Conservation (phyloP, 345 rosid species). For the Salix suchowensis region DNA sequence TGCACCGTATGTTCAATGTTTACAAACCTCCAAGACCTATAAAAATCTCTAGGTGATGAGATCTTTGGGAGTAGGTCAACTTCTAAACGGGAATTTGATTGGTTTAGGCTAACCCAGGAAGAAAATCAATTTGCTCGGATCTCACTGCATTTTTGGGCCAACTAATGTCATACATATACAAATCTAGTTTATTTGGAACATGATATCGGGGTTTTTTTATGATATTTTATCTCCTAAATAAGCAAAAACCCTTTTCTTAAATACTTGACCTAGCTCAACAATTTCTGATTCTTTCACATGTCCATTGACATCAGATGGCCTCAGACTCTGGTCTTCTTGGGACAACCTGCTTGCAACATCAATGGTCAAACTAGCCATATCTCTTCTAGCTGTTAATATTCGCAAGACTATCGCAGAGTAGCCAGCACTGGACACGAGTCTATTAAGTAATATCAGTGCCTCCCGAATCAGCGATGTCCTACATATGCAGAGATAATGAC, state of each 20-base stretch:
- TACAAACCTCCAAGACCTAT: not conserved
- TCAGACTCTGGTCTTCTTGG: constrained; percentile 29
- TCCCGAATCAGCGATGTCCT: constrained; percentile 77
- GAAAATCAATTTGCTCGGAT: not conserved
- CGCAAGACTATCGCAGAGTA: constrained; percentile 52
- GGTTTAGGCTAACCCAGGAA: not conserved
- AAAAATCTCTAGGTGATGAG: not conserved
- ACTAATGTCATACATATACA: not conserved
- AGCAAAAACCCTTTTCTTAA: constrained; percentile 61
- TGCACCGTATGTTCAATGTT: not conserved
- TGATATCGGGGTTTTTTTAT: not conserved
- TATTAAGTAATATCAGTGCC: constrained; percentile 67
- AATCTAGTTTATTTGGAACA: not conserved
- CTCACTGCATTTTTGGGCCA: not conserved
- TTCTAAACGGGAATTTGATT: not conserved
- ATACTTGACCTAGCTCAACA: constrained; percentile 53
- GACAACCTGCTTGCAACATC: constrained; percentile 68
- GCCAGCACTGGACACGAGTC: constrained; percentile 60
- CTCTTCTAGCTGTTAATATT: constrained; percentile 59
- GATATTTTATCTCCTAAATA: constrained; percentile 48
- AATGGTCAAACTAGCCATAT: constrained; percentile 70
- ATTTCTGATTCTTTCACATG: constrained; percentile 60
- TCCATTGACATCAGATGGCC: constrained; percentile 25
- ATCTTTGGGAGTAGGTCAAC: not conserved
- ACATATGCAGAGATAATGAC: not conserved